Evolutionary conservation across 2,329 filamentous ascomycete species (phyloP).

Genomic region (Knoxdaviesia proteae): DNA sequence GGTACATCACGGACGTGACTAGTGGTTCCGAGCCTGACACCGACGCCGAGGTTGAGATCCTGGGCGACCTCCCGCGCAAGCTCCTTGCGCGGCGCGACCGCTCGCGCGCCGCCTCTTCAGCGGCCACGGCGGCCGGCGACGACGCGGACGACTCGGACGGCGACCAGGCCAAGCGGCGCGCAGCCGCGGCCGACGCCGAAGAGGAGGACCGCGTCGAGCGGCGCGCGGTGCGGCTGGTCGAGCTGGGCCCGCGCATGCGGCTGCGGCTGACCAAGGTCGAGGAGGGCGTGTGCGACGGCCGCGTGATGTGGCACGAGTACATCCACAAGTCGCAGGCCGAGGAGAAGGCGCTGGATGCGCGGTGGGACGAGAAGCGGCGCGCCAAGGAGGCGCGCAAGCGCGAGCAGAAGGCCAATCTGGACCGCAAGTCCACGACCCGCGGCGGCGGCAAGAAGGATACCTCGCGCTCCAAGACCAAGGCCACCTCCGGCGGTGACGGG

Average conservation of each 20-base stretch:
- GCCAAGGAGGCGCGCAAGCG: conserved; percentile 69
- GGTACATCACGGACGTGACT: conserved; percentile 68
- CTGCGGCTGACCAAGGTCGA: conserved; percentile 88
- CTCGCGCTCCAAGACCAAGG: conserved; percentile 14
- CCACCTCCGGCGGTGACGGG: conserved; percentile 12
- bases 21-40: conserved; percentile 87
- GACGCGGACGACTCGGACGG: conserved; percentile 15
- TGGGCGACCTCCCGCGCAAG: conserved; percentile 39
- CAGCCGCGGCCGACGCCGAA: conserved; percentile 9
- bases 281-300: conserved; percentile 74
- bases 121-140: conserved; percentile 16
- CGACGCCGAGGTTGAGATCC: conserved; percentile 84
- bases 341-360: conserved; percentile 55
- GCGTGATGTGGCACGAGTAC: conserved; percentile 95
- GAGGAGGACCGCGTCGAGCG: conserved; percentile 49
- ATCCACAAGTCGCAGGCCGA: conserved; percentile 69
- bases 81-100: conserved; percentile 18
- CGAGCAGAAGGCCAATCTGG: conserved; percentile 76
- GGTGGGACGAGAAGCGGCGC: conserved; percentile 56
- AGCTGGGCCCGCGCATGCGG: conserved; percentile 77
- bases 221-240: conserved; percentile 74
- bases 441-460: conserved; percentile 14
- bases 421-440: conserved; percentile 45
- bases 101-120: conserved; percentile 21
- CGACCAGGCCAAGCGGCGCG: not conserved